Evolutionary conservation across 805 yeast genomes (phyloP).

Genomic region (Yarrowia deformans): DNA sequence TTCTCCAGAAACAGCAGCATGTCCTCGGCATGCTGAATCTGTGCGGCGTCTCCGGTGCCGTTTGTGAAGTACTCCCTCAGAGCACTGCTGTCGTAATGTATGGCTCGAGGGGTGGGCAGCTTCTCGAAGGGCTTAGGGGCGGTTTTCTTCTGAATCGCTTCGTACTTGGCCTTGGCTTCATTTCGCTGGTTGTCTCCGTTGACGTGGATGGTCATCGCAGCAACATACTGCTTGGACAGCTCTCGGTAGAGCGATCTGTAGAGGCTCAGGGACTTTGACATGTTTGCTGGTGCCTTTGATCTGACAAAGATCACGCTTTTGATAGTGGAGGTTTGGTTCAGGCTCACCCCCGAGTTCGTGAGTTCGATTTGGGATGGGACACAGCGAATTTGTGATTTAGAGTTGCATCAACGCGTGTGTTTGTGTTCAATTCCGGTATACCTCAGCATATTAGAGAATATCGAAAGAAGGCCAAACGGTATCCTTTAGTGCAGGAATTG

Average conservation of each 20-base stretch:
- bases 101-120: constrained; percentile 13
- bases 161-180: constrained; percentile 39
- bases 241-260: constrained; percentile 46
- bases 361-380: constrained; percentile 3
- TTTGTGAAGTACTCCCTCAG: constrained; percentile 42
- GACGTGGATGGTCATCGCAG: constrained; percentile 42
- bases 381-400: too few species aligned
- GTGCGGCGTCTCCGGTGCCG: constrained; percentile 39
- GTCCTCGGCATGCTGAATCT: constrained; percentile 59
- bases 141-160: constrained; percentile 36
- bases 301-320: constrained; percentile 9
- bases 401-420: background rate
- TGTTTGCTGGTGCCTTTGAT: background rate
- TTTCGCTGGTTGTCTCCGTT: constrained; percentile 40
- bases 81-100: constrained; percentile 42
- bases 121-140: constrained; percentile 16
- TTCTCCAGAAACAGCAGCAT: constrained; percentile 67
- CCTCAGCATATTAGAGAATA: background rate
- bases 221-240: constrained; percentile 45
- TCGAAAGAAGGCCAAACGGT: background rate
- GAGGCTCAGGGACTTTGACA: constrained; percentile 31
- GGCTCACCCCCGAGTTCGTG: background rate
- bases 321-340: background rate
- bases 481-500: too few species aligned
- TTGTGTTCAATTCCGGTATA: background rate